Evolutionary conservation across 129 eudicot species (phyloP), one percentile per base, ranked within the genome.

Genomic region (Pseudognaphalium luteoalbum): DNA sequence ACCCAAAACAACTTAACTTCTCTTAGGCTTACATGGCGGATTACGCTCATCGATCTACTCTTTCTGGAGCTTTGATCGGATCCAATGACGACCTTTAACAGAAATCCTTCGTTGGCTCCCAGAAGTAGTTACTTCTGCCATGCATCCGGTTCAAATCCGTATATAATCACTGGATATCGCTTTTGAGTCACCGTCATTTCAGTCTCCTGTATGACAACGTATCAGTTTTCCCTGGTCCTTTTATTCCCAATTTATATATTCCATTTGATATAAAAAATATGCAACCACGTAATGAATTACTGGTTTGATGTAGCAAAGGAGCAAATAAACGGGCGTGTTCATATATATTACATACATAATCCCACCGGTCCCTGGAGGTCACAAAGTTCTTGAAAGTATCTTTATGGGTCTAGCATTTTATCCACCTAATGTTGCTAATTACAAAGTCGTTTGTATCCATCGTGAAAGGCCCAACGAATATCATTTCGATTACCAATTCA

Each of bases 21-120:
- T 51, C 5, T 1, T 6, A 60, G 66, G 66, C 33, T 60, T 22
- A 25, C 66, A 22, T 8, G 66, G 12, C 16, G 1, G 66, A 60
- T 8, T 21, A 25, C 66, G 6, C 21, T 60, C 66, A 22, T 6
- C 15, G 22, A 60, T 60, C 66, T 10, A 20, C 34, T 22, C 30
- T 9, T 5, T 60, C 66, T 0, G 66, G 15, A 20, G 34, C 65
- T 59, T 59, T 59, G 15, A 59, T 59, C 29, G 65, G 65, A n/a
- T 59, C 65, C 32, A 59, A 59, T 16, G 65, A 59, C 21, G 16
- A 59, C 33, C 11, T 59, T 20, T 7, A 21, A 59, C 33, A 1
- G 65, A 59, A 59, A 21, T 59, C 65, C 65, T 59, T 20, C 65
- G 65, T 32, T 15, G 21, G 14, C 65, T n/a, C n/a, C n/a, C n/a